Evolutionary conservation across 306 rosid species (phyloP), one percentile per base, ranked within the genome.

Genomic region (Sesbania bispinosa): DNA sequence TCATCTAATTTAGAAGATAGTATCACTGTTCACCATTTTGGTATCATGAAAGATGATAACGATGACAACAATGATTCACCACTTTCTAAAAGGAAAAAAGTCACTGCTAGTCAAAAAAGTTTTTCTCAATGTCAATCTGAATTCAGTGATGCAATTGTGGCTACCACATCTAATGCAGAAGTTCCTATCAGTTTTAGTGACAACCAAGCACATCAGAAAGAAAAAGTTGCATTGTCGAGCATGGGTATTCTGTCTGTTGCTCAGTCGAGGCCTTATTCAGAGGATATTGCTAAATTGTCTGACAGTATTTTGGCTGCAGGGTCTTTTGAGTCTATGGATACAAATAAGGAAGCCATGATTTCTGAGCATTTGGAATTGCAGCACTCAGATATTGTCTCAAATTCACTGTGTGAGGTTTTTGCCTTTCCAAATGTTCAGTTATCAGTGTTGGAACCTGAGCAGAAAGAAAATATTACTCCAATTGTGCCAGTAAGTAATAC

Each of bases 11-110:
- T 53, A 63, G 82, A 52, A 42, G 83, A 79, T 75, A 69, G 78
- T 59, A 59, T 72, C 48, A 39, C 16, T 47, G 69, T 71, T 85
- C 74, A 74, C 48, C 58, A 46, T 61, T 27, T 57, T 59, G 77
- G 72, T 71, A 72, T 33, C 50, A 29, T 51, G 2, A 63, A 73
- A 51, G 73, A 72, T 71, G 33, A 69, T 21, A 62, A 23, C 55
- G 74, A 55, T 78, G 69, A 51, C 16, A 64, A 61, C 43, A 83
- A 69, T 51, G 52, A 50, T 70, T 77, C 84, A 11, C 72, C 71
- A 1, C 53, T 67, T 75, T 48, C 66, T 71, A 80, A 62, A 74
- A 78, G 84, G 69, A 84, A 67, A 70, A 89, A 86, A 71, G 70
- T 67, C 19, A 69, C 79, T 30, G 46, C 65, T 57, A 29, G 75